Evolutionary conservation across 805 yeast genomes (phyloP).

Genomic region (Starmerella sp.): DNA sequence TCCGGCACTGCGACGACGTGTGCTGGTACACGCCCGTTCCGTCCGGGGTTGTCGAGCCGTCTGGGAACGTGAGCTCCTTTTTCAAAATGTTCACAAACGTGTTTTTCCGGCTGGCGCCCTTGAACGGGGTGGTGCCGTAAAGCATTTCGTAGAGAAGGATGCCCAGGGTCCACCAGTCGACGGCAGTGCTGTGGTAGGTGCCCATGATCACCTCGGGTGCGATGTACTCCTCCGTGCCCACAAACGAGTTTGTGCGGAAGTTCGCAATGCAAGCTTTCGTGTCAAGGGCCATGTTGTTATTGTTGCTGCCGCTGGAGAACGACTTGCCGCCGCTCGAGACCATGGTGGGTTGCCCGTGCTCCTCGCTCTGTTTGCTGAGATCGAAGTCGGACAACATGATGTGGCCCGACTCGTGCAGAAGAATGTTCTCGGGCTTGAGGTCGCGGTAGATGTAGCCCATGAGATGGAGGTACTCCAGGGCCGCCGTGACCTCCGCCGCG

Average conservation of each 20-base stretch:
- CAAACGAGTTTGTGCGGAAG: conserved; percentile 93
- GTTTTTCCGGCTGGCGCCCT: conserved; percentile 76
- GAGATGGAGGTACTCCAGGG: conserved; percentile 84
- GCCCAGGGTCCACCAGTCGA: conserved; percentile 99
- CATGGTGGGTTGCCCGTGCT: conserved; percentile 65
- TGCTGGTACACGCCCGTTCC: conserved; percentile 36
- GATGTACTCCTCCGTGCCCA: conserved; percentile 96
- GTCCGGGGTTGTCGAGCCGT: conserved; percentile 26
- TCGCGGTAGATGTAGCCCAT: conserved; percentile 98
- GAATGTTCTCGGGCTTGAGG: conserved; percentile 88
- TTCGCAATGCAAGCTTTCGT: conserved; percentile 94
- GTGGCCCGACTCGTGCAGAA: conserved; percentile 93
- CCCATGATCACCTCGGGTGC: conserved; percentile 98
- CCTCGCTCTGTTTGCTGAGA: conserved; percentile 75
- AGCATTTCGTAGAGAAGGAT: conserved; percentile 88
- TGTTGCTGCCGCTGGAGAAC: conserved; percentile 25
- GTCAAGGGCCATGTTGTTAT: conserved; percentile 58
- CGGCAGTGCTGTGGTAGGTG: conserved; percentile 94
- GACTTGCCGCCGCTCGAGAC: conserved; percentile 31
- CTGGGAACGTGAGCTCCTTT: conserved; percentile 71
- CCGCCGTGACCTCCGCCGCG: conserved; percentile 95
- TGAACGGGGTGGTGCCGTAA: conserved; percentile 92
- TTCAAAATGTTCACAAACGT: conserved; percentile 83
- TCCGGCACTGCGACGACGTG: conserved; percentile 65
- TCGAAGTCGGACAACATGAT: conserved; percentile 97